phyloP scores from a whole-genome alignment of 441 rosid species.

The Daphne laureola region DNA sequence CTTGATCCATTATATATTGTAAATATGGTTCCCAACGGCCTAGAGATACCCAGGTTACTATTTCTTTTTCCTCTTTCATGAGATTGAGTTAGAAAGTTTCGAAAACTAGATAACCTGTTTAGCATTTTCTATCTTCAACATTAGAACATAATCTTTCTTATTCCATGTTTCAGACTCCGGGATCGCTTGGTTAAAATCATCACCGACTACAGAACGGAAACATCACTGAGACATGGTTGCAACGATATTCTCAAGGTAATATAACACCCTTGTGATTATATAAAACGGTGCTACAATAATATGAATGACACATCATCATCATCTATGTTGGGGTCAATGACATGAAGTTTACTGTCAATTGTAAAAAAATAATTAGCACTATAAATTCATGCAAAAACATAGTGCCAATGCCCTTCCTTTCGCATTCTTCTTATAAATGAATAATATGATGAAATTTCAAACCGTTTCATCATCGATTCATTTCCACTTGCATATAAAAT shows the following conservation, averaged over 20 bases:
- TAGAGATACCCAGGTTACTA: constrained; percentile 97
- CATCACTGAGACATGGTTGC: constrained; percentile 97
- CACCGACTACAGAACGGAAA: constrained; percentile 96
- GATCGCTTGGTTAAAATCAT: constrained; percentile 90
- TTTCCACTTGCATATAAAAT: too few relatives aligned
- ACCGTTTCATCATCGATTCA: too few relatives aligned
- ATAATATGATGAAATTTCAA: too few relatives aligned
- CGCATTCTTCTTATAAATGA: too few relatives aligned
- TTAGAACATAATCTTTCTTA: not conserved
- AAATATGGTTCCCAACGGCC: constrained; percentile 94
- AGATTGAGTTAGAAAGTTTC: too few relatives aligned
- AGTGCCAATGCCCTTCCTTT: too few relatives aligned
- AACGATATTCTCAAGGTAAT: constrained; percentile 91
- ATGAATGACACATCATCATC: constrained; percentile 7
- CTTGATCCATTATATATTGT: constrained; percentile 96
- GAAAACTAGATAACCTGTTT: too few relatives aligned
- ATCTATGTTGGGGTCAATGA: too few relatives aligned
- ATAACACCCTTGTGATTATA: constrained; percentile 6
- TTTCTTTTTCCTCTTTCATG: not conserved
- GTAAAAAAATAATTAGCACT: too few relatives aligned
- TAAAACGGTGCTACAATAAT: constrained; percentile 3
- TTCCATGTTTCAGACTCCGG: constrained; percentile 35
- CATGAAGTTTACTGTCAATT: too few relatives aligned
- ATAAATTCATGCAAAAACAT: too few relatives aligned
- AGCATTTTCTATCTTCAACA: too few relatives aligned